phyloP scores from a whole-genome alignment of 148 eudicot species.

The Chenopodium suecicum region DNA sequence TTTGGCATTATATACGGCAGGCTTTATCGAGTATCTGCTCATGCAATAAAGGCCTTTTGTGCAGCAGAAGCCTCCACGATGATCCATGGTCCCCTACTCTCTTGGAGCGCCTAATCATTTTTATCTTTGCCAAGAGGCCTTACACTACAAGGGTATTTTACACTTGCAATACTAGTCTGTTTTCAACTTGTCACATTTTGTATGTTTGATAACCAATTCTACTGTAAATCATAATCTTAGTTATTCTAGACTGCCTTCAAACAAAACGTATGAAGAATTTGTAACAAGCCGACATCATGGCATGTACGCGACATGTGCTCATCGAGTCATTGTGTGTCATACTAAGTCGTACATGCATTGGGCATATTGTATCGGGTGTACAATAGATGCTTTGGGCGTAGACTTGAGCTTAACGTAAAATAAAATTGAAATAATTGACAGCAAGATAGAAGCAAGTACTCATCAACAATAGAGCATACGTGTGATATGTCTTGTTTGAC shows the following conservation, averaged over 20 bases:
- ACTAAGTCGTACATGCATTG: no score
- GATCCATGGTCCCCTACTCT: not conserved
- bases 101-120: not conserved
- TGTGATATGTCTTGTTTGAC: not conserved
- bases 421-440: no score
- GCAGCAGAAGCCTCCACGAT: not conserved
- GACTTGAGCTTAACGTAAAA: no score
- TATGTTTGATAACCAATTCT: not conserved
- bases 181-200: not conserved
- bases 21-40: not conserved
- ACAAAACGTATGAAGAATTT: no score
- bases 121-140: not conserved
- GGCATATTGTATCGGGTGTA: no score
- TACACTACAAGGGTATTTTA: no score
- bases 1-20: not conserved
- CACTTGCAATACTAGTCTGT: no score
- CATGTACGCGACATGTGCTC: no score
- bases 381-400: no score
- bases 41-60: not conserved
- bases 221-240: no score
- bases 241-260: no score
- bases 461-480: slow-evolving; percentile 2
- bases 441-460: not conserved
- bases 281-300: not conserved
- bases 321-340: no score